A percentile compares a stretch with the other conserved stretches of the same genome.
Conservation (phyloP, 1,284 basidiomycete genomes). For the Moesziomyces sp. region DNA sequence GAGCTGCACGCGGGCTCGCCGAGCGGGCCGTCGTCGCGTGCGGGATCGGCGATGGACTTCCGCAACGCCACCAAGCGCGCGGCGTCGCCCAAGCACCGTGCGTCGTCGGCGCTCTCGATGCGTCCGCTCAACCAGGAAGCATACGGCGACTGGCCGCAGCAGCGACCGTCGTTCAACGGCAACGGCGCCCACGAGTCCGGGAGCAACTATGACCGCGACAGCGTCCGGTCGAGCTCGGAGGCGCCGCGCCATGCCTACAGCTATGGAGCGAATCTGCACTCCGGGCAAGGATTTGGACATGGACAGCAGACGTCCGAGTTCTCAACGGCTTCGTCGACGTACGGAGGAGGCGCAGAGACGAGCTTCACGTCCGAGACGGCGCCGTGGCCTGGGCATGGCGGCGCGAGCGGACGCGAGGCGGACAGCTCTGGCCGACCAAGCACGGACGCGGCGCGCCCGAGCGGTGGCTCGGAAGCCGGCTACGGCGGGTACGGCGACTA, state of each 20-base stretch:
- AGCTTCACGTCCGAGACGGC: slow-evolving; percentile 37
- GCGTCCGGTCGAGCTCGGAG: slow-evolving; percentile 29
- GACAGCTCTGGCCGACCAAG: slow-evolving; percentile 30
- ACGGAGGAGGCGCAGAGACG: slow-evolving; percentile 32
- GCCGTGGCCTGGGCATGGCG: slow-evolving; percentile 27
- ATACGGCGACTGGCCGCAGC: slow-evolving; percentile 50
- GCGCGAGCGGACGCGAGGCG: slow-evolving; percentile 8
- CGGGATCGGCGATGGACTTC: slow-evolving; percentile 56
- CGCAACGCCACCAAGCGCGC: slow-evolving; percentile 35
- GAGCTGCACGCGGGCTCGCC: slow-evolving; percentile 47
- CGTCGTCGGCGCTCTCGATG: slow-evolving; percentile 50
- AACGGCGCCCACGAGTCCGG: slow-evolving; percentile 18
- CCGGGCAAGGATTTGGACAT: slow-evolving; percentile 14
- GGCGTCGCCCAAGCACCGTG: slow-evolving; percentile 46
- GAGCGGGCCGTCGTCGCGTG: slow-evolving; percentile 45
- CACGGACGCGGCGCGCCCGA: slow-evolving; percentile 11
- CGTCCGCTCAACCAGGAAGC: slow-evolving; percentile 39
- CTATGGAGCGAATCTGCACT: slow-evolving; percentile 12
- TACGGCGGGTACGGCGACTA: slow-evolving; percentile 19
- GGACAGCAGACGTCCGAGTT: slow-evolving; percentile 23
- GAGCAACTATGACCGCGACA: slow-evolving; percentile 37
- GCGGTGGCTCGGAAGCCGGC: slow-evolving; percentile 19
- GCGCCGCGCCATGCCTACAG: slow-evolving; percentile 16
- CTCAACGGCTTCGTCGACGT: slow-evolving; percentile 30
- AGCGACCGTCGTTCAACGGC: slow-evolving; percentile 5